Percentiles rank a stretch among this genome's conserved stretches.
Conservation (phyloP, 495 filamentous ascomycete species). For the Lichina pygmaea region DNA sequence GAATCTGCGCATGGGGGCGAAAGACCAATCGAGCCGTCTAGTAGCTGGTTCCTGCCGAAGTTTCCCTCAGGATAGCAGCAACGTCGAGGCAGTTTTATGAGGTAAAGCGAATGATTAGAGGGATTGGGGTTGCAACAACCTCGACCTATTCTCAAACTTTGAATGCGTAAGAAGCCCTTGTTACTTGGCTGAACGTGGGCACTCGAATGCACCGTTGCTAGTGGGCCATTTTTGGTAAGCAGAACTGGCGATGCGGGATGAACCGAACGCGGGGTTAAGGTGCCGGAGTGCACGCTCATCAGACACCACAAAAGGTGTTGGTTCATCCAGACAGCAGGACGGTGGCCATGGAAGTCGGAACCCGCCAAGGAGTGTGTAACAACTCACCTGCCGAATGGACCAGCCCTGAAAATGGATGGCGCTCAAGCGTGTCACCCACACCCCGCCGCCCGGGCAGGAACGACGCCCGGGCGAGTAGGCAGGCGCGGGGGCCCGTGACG, state of each 20-base stretch:
- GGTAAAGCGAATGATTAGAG: slow-evolving; percentile 60
- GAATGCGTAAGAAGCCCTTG: slow-evolving; percentile 51
- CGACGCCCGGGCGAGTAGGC: slow-evolving; percentile 26
- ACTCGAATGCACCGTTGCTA: slow-evolving; percentile 35
- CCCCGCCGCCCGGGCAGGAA: slow-evolving; percentile 31
- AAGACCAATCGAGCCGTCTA: slow-evolving; percentile 37
- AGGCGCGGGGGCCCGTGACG: slow-evolving; percentile 26
- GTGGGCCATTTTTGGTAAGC: slow-evolving; percentile 46
- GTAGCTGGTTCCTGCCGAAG: slow-evolving; percentile 45
- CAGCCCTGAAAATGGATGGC: slow-evolving; percentile 6
- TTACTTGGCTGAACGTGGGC: slow-evolving; percentile 41
- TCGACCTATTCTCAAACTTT: slow-evolving; percentile 58
- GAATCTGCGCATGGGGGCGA: slow-evolving; percentile 18
- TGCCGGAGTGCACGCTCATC: slow-evolving; percentile 45
- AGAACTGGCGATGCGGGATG: slow-evolving; percentile 42
- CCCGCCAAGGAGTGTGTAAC: slow-evolving; percentile 12
- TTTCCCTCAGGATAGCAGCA: slow-evolving; percentile 55
- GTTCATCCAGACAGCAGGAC: slow-evolving; percentile 35
- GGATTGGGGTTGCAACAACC: slow-evolving; percentile 44
- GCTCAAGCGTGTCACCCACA: slow-evolving; percentile 37
- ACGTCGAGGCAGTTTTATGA: slow-evolving; percentile 43
- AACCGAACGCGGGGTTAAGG: slow-evolving; percentile 46
- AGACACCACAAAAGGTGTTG: slow-evolving; percentile 41
- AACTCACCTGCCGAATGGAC: slow-evolving; percentile 12
- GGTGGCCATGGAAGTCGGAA: slow-evolving; percentile 30